phyloP scores from a whole-genome alignment of 148 eudicot genomes.

The Vaccinium vitisidaea region DNA sequence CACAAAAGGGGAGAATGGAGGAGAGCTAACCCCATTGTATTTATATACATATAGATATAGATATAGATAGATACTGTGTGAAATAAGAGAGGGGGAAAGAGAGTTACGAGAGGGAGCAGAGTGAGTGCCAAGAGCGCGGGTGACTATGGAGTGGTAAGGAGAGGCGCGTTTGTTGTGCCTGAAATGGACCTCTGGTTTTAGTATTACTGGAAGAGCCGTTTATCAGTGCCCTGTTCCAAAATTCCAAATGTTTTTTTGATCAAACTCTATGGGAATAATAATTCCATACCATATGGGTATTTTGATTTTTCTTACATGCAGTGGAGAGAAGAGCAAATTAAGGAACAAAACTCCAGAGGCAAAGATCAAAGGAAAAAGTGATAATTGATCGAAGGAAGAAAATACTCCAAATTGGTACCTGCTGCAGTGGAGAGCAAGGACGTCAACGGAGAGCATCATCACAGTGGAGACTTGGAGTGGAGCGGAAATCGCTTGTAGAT shows the following conservation, averaged over 20 bases:
- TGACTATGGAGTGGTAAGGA: neutral
- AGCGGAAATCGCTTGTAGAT: neutral
- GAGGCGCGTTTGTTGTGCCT: neutral
- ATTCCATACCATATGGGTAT: too few species aligned
- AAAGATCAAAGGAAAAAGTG: neutral
- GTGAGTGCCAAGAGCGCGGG: neutral
- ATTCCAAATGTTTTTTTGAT: neutral
- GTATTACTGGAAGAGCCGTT: neutral
- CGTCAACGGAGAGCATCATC: slow-evolving; percentile 5
- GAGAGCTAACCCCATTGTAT: too few species aligned
- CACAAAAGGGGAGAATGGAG: too few species aligned
- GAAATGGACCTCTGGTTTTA: neutral
- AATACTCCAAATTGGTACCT: neutral
- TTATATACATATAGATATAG: too few species aligned
- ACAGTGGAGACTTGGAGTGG: neutral
- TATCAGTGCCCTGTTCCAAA: slow-evolving; percentile 1
- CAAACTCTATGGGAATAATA: neutral
- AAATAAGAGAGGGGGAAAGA: too few species aligned
- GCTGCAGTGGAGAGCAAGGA: neutral
- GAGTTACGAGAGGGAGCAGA: slow-evolving; percentile 10
- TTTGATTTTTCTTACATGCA: too few species aligned
- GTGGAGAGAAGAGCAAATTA: too few species aligned
- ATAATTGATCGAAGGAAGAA: neutral
- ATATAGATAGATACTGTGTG: too few species aligned
- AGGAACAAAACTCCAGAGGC: too few species aligned